Evolutionary conservation across 257 asterid species (phyloP).

Genomic region (Scutellaria baicalensis): DNA sequence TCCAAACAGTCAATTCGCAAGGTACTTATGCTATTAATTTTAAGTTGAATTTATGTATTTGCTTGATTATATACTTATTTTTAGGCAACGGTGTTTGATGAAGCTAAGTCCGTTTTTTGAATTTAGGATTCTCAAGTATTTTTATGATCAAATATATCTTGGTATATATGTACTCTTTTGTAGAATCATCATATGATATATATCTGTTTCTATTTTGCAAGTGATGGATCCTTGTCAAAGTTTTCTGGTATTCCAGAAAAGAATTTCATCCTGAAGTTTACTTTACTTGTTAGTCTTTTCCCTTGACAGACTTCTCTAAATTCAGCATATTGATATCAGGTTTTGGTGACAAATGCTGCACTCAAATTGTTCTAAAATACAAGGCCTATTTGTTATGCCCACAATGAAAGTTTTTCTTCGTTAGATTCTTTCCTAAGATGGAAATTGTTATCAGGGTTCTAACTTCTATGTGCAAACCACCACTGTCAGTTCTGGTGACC

Average conservation of each 20-base stretch:
- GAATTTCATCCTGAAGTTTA: neutral
- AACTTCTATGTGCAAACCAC: neutral
- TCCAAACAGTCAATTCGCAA: conserved; percentile 94
- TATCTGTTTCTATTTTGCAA: neutral
- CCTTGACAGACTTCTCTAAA: conserved; percentile 1
- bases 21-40: conserved; percentile 35
- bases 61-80: neutral
- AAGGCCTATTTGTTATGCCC: neutral
- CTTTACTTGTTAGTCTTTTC: neutral
- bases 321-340: neutral
- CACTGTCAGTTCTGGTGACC: conserved; percentile 1
- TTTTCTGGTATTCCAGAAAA: neutral
- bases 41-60: neutral
- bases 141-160: neutral
- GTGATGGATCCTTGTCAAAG: neutral
- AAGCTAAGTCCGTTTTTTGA: conserved; percentile 6
- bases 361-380: neutral
- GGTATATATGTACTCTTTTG: neutral
- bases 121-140: neutral
- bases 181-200: neutral
- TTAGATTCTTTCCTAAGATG: neutral
- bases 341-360: conserved; percentile 1
- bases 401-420: neutral
- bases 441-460: neutral
- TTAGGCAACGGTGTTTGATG: neutral